These are phyloP conservation scores for Psilocybe azurescens DNA, from an alignment of 768 basidiomycete species.

Conservation along the genomic window DNA sequence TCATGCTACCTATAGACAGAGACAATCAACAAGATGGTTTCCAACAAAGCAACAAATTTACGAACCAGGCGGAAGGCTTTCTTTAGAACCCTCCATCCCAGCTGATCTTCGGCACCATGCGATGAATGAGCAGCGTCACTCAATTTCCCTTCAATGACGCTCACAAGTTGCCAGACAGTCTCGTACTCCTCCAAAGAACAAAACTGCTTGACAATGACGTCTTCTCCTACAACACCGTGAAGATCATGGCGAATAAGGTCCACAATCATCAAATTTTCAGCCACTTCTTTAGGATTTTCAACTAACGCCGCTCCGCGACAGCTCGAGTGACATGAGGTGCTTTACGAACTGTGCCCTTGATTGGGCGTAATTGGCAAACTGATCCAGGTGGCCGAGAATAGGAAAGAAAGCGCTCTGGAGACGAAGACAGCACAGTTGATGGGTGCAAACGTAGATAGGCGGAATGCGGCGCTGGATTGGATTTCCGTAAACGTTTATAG, in stretches of 20 bases:
- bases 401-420: slow-evolving; percentile 91
- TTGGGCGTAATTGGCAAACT: slow-evolving; percentile 85
- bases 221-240: slow-evolving; percentile 80
- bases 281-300: slow-evolving; percentile 85
- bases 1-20: slow-evolving; percentile 83
- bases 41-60: slow-evolving; percentile 2
- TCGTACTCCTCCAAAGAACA: slow-evolving; percentile 91
- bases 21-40: background rate
- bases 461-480: slow-evolving; percentile 91
- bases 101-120: slow-evolving; percentile 46
- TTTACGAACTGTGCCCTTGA: slow-evolving; percentile 91
- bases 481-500: slow-evolving; percentile 70
- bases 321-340: slow-evolving; percentile 64
- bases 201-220: slow-evolving; percentile 84
- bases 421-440: slow-evolving; percentile 81
- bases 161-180: slow-evolving; percentile 95
- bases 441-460: slow-evolving; percentile 81
- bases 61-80: slow-evolving; percentile 86
- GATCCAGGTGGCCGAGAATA: slow-evolving; percentile 69
- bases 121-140: slow-evolving; percentile 30
- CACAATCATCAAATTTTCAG: slow-evolving; percentile 98
- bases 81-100: slow-evolving; percentile 82
- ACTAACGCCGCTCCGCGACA: slow-evolving; percentile 66
- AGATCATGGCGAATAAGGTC: slow-evolving; percentile 95
- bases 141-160: slow-evolving; percentile 83